Conservation (phyloP, 345 rosid species). For the Lumnitzera racemosa region DNA sequence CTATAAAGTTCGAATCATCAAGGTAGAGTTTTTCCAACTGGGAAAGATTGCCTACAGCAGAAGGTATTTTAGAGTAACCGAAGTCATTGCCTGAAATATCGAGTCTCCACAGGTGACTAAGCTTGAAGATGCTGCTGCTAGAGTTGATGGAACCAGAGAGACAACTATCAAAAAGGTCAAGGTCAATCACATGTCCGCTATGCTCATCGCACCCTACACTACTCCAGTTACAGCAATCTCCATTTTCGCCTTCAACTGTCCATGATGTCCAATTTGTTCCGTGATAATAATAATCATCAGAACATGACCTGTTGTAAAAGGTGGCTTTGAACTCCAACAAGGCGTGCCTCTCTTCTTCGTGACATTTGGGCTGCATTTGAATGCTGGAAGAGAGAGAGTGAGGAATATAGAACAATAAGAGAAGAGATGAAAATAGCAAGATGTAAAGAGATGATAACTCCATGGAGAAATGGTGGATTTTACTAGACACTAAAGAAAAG, state of each 20-base stretch:
- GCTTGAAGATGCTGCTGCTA: constrained; percentile 14
- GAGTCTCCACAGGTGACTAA: constrained; percentile 11
- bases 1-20: constrained; percentile 6
- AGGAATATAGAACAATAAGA: no score
- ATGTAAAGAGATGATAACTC: no score
- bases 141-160: constrained; percentile 14
- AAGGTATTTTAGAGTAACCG: constrained; percentile 6
- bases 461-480: no score
- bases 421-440: no score
- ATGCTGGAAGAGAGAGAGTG: no score
- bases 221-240: constrained; percentile 20
- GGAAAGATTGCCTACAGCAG: constrained; percentile 6
- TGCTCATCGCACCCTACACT: constrained; percentile 9
- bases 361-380: background rate
- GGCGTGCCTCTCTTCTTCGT: constrained; percentile 8
- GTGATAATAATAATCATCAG: no score
- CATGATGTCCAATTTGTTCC: background rate
- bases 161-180: constrained; percentile 9
- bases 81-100: constrained; percentile 14
- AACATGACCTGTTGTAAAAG: background rate
- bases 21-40: constrained; percentile 6
- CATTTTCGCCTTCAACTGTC: background rate
- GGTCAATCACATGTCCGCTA: constrained; percentile 7
- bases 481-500: no score
- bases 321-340: constrained; percentile 15